These are phyloP conservation scores for Macrolepiota dolichaula DNA, from an alignment of 768 basidiomycete species.

Conservation along the genomic window DNA sequence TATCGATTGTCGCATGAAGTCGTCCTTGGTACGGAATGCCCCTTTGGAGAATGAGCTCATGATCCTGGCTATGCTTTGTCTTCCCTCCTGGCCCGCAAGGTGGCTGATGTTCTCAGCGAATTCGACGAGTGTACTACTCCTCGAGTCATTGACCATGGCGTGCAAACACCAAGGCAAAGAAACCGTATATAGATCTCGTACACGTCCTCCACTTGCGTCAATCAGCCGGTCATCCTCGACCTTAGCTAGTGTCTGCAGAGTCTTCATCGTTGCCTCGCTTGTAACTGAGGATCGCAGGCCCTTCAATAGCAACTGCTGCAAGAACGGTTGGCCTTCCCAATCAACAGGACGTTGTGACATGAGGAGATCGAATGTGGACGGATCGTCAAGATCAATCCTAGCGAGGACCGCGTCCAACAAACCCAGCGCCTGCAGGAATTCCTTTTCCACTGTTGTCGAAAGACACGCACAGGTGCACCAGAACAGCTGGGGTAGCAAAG, in stretches of 20 bases:
- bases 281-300: constrained; percentile 81
- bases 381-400: constrained; percentile 70
- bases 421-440: constrained; percentile 66
- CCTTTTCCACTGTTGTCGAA: constrained; percentile 76
- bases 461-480: constrained; percentile 85
- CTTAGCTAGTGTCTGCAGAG: constrained; percentile 61
- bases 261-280: constrained; percentile 58
- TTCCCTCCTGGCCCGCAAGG: constrained; percentile 70
- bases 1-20: constrained; percentile 89
- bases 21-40: constrained; percentile 88
- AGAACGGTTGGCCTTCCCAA: constrained; percentile 61
- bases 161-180: constrained; percentile 88
- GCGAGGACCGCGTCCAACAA: constrained; percentile 64
- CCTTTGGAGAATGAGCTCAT: constrained; percentile 86
- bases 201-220: constrained; percentile 64
- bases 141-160: constrained; percentile 57
- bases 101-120: constrained; percentile 72
- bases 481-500: constrained; percentile 77
- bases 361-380: constrained; percentile 63
- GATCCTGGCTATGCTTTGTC: constrained; percentile 79
- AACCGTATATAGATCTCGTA: constrained; percentile 80
- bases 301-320: constrained; percentile 70
- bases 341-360: constrained; percentile 62
- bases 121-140: constrained; percentile 56
- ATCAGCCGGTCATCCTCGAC: constrained; percentile 63